A percentile compares a stretch with the other conserved stretches of the same genome.
Evolutionary conservation across 2,329 filamentous ascomycete species (phyloP).

Genomic region (Xylaria sp.): DNA sequence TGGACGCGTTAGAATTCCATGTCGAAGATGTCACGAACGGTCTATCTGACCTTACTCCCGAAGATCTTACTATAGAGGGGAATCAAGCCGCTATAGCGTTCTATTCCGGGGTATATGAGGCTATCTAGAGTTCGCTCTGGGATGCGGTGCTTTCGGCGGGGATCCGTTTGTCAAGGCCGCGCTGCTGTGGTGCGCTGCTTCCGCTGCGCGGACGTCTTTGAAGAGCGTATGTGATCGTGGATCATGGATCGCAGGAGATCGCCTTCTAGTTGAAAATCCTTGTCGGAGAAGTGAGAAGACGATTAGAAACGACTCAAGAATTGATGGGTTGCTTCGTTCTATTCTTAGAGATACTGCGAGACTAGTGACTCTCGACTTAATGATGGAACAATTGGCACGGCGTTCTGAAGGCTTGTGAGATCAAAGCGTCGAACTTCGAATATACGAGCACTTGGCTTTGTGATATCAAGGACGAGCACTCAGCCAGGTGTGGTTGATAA

Average conservation of each 20-base stretch:
- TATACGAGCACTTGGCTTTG: too few species aligned
- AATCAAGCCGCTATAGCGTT: slow-evolving; percentile 27
- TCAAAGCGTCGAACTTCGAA: neutral
- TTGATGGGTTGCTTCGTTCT: slow-evolving; percentile 14
- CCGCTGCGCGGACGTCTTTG: neutral
- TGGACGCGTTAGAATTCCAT: slow-evolving; percentile 27
- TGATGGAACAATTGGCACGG: slow-evolving; percentile 4
- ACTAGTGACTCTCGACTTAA: slow-evolving; percentile 17
- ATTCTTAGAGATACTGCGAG: slow-evolving; percentile 18
- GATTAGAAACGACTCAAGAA: neutral
- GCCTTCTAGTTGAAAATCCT: slow-evolving; percentile 2
- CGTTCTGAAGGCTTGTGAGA: neutral
- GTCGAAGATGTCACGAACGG: slow-evolving; percentile 7
- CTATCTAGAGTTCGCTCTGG: slow-evolving; percentile 24
- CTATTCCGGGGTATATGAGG: slow-evolving; percentile 20
- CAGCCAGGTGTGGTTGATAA: neutral
- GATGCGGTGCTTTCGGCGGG: slow-evolving; percentile 28
- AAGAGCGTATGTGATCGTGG: slow-evolving; percentile 22
- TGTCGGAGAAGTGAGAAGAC: neutral
- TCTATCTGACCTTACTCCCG: slow-evolving; percentile 14
- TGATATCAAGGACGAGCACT: neutral
- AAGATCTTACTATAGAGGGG: slow-evolving; percentile 7
- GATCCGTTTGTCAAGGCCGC: slow-evolving; percentile 28
- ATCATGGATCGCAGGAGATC: neutral
- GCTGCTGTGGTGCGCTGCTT: slow-evolving; percentile 29